Evolutionary conservation across 2,329 filamentous ascomycete species (phyloP), one percentile per base, ranked within the genome.

Genomic region (Penicillium brasilianum): DNA sequence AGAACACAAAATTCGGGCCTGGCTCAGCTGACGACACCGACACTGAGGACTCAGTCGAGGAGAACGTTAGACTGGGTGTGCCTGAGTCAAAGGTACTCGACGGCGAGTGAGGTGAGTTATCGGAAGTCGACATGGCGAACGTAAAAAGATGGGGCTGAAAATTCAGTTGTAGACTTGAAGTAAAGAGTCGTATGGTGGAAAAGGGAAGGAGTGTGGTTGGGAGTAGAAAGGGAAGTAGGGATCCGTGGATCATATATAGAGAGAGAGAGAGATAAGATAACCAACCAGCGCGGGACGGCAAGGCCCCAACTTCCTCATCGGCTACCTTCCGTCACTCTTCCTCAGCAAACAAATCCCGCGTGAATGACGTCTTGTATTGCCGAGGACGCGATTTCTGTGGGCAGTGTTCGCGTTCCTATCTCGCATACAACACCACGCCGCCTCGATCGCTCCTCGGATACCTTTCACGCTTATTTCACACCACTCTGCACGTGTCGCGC

Each of bases 211-310:
- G n/a, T n/a, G n/a, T n/a, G n/a, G n/a, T n/a, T n/a, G n/a, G n/a
- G n/a, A n/a, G n/a, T n/a, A n/a, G n/a, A n/a, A n/a, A n/a, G n/a
- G n/a, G n/a, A n/a, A 28, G 32, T 56, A 20, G 46, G 50, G 49
- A 59, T 37, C 62, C 63, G 56, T 58, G 53, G 58, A 60, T 63
- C 55, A 58, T 55, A 52, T 53, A 55, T 25, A 55, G 51, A 8
- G 22, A 68, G 67, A 55, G 25, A 55, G 51, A 8, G 22, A 68
- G 67, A 69, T 69, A 69, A 69, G 67, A 69, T 69, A 69, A 69
- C 63, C 66, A 67, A 66, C 55, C 61, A 67, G 57, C 65, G 55
- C 65, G 58, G 55, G 58, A 64, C 65, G 57, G 55, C 61, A 66
- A 52, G 56, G 62, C 58, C 41, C 60, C 57, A 58, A 65, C 52